Base-by-base conservation (phyloP, 1,284 basidiomycete species). In the Flammula alnicola region DNA sequence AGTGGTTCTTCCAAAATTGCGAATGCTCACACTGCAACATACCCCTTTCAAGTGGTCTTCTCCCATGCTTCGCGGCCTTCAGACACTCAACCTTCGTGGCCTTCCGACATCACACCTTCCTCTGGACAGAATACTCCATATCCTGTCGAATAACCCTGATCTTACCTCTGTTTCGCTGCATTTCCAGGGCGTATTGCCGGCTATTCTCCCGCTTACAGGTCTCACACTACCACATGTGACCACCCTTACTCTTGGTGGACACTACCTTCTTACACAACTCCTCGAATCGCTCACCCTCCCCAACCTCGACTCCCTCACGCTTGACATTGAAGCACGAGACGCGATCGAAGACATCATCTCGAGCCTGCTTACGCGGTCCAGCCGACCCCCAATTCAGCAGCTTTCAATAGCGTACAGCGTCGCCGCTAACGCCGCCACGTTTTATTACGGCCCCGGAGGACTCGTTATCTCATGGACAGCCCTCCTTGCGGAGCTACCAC, bases 11-110 rank as follows among this genome's bases (percentile, higher is more conserved):
- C 73, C 78, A 7, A 72, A 71, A 23, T 69, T 87, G 16, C 64
- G 71, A 47, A 75, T 75, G 0, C 66, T 88, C 12, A 86, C 83
- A 23, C 70, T 89, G 17, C 83, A 85, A 60, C 77, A 86, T 55
- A 78, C 84, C 2, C 86, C 87, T 0, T 89, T 89, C 73, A 86
- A 82, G 64, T 87, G 85, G 81, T 83, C 80, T 2, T 83, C 86
- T 0, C 80, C 84, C 1, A 78, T 88, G 68, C 77, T 88, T 57
- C 73, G 72, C 2, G 78, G 80, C 52, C 71, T 89, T 7, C 75
- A 72, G 26, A 73, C 75, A 2, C 73, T 90, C 43, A 80, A 78
- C 46, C 74, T 89, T 30, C 81, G 82, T 17, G 77, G 83, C 1
- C 77, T 86, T n/a, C 83, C 83, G 10, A 79, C 76, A 2, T 74